phyloP scores from a whole-genome alignment of 306 rosid genomes.

The Hippophae rhamnoides region DNA sequence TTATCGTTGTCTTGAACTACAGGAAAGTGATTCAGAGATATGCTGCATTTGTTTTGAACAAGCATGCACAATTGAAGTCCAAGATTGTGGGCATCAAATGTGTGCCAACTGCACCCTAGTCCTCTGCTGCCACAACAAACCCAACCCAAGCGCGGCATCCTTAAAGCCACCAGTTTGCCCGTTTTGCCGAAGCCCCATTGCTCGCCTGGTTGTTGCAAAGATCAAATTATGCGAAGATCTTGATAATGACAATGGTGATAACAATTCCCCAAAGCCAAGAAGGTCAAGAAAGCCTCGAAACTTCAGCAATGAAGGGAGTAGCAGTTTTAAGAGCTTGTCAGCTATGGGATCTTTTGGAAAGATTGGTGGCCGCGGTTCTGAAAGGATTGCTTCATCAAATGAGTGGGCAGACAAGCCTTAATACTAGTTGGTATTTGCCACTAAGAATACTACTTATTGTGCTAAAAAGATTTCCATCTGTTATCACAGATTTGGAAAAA shows the following conservation, averaged over 20 bases:
- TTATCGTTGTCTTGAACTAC: neutral
- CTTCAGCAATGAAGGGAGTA: slow-evolving; percentile 55
- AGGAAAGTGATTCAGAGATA: slow-evolving; percentile 70
- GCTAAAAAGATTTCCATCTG: slow-evolving; percentile 16
- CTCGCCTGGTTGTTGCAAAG: slow-evolving; percentile 41
- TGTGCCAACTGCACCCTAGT: slow-evolving; percentile 92
- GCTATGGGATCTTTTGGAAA: slow-evolving; percentile 59
- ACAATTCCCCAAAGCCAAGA: slow-evolving; percentile 43
- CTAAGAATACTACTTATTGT: slow-evolving; percentile 1
- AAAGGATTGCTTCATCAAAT: slow-evolving; percentile 51
- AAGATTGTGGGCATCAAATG: slow-evolving; percentile 87
- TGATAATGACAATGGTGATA: slow-evolving; percentile 37
- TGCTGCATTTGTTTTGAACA: slow-evolving; percentile 99
- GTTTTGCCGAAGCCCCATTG: slow-evolving; percentile 80
- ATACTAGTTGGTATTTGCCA: neutral
- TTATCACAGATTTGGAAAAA: slow-evolving; percentile 35
- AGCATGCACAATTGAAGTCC: slow-evolving; percentile 76
- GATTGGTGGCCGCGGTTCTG: slow-evolving; percentile 57
- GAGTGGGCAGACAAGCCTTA: slow-evolving; percentile 61
- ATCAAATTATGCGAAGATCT: slow-evolving; percentile 37
- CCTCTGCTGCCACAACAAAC: slow-evolving; percentile 88
- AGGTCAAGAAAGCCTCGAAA: slow-evolving; percentile 52
- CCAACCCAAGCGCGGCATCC: slow-evolving; percentile 58
- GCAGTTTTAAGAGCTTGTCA: slow-evolving; percentile 75
- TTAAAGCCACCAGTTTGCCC: slow-evolving; percentile 80